These are phyloP conservation scores for Ophiosphaerella narmari DNA, from an alignment of 2,329 filamentous ascomycete species.

Conservation along the genomic window DNA sequence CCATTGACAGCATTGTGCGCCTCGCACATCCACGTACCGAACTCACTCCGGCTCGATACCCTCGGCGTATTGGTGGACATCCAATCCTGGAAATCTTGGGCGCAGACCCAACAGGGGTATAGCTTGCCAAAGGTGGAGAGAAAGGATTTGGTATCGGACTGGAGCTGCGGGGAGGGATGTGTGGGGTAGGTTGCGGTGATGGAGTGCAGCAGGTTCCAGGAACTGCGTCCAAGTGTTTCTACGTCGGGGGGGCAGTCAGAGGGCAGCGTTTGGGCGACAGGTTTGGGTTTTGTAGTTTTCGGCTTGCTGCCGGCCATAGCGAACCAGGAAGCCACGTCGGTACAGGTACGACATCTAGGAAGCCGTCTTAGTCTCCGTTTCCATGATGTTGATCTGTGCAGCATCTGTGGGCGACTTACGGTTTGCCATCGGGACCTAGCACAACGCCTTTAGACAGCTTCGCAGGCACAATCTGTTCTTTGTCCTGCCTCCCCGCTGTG, in stretches of 20 bases:
- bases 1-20: slow-evolving; percentile 86
- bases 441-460: slow-evolving; percentile 73
- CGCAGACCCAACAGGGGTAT: slow-evolving; percentile 96
- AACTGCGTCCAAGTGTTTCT: slow-evolving; percentile 79
- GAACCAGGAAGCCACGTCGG: slow-evolving; percentile 63
- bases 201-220: slow-evolving; percentile 92
- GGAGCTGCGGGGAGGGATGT: slow-evolving; percentile 68
- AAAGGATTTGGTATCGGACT: slow-evolving; percentile 78
- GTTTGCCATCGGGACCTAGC: slow-evolving; percentile 80
- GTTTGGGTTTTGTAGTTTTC: slow-evolving; percentile 42
- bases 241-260: slow-evolving; percentile 88
- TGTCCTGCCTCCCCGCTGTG: slow-evolving; percentile 30
- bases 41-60: slow-evolving; percentile 64
- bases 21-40: slow-evolving; percentile 81
- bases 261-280: slow-evolving; percentile 46
- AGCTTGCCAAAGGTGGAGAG: slow-evolving; percentile 79
- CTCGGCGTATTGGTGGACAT: slow-evolving; percentile 72
- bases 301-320: slow-evolving; percentile 54
- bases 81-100: slow-evolving; percentile 86
- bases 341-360: slow-evolving; percentile 72
- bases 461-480: slow-evolving; percentile 48
- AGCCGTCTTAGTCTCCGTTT: neutral
- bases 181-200: slow-evolving; percentile 87
- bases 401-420: slow-evolving; percentile 59
- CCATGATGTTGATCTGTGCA: neutral